These are phyloP conservation scores for Huiozyma naganishii DNA, from an alignment of 805 yeast genomes.

Conservation along the genomic window DNA sequence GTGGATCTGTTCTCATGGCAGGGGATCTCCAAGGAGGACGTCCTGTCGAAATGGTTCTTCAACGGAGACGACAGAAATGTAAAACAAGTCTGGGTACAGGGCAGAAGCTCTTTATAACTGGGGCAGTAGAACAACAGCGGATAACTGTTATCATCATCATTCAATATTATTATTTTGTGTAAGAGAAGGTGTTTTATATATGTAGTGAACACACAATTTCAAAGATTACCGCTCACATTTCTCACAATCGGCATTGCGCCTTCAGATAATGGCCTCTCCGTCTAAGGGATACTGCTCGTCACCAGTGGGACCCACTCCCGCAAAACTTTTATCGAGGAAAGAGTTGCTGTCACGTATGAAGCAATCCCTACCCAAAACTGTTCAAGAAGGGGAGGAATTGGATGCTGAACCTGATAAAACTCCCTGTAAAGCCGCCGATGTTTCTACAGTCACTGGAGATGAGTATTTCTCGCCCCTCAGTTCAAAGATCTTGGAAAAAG, in stretches of 20 bases:
- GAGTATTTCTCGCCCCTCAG: not conserved
- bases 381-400: not conserved
- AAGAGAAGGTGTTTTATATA: not conserved
- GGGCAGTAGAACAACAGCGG: too few species aligned
- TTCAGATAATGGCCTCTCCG: not conserved
- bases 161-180: not conserved
- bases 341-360: too few species aligned
- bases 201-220: not conserved
- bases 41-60: constrained; percentile 83
- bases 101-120: constrained; percentile 22
- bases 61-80: constrained; percentile 92
- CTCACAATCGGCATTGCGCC: not conserved
- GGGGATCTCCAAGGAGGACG: constrained; percentile 29
- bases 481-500: not conserved
- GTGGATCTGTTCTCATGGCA: constrained; percentile 76
- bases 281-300: not conserved
- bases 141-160: not conserved
- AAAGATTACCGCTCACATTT: not conserved
- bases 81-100: constrained; percentile 71
- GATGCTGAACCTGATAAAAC: not conserved
- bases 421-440: not conserved
- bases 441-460: not conserved
- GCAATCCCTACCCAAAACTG: too few species aligned
- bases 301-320: too few species aligned
- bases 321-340: too few species aligned